Evolutionary conservation across 495 filamentous ascomycete species (phyloP), one percentile per base, ranked within the genome.

Genomic region (Aspergillus egyptiacus): DNA sequence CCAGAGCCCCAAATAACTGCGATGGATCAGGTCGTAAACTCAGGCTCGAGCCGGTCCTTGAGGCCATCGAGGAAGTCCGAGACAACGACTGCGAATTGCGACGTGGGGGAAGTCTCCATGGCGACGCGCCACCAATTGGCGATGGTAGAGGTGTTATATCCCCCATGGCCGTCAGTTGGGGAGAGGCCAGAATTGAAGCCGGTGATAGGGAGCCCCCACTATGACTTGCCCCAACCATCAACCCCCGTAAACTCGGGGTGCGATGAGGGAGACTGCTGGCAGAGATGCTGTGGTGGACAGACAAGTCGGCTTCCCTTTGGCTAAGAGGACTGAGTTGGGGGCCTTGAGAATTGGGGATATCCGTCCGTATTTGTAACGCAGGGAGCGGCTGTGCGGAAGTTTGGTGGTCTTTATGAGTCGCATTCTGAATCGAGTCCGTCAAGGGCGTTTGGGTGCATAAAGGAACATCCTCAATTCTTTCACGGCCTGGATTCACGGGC

Each of bases 91-190:
- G 70, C 60, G 51, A 66, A 71, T 69, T 59, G 72, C 71, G 57
- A 71, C 79, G 48, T 3, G 37, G 13, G 7, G 57, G 56, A 10
- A 56, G 40, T 43, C 39, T 54, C 82, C 81, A 64, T n/a, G 91
- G 86, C 6, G 86, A 88, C 35, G 85, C 83, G 6, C 77, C 76
- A 48, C 87, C 71, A 31, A 96, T 76, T 6, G 93, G 93, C 5
- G 93, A 96, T 9, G 93, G 93, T 18, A 98, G 67, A 42, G 93
- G 93, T 4, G 93, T 98, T 48, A 98, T 83, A 59, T 96, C 89
- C 31, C 80, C 79, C 80, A 96, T 83, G 15, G 90, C 87, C 48
- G 82, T 81, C 31, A 95, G 75, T 49, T 84, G 80, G 2, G 90
- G 89, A 14, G 83, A 86, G 5, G 83, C 79, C 15, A 82, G 56